phyloP scores from a whole-genome alignment of 2,329 filamentous ascomycete species.

The Epichloe amarillans region DNA sequence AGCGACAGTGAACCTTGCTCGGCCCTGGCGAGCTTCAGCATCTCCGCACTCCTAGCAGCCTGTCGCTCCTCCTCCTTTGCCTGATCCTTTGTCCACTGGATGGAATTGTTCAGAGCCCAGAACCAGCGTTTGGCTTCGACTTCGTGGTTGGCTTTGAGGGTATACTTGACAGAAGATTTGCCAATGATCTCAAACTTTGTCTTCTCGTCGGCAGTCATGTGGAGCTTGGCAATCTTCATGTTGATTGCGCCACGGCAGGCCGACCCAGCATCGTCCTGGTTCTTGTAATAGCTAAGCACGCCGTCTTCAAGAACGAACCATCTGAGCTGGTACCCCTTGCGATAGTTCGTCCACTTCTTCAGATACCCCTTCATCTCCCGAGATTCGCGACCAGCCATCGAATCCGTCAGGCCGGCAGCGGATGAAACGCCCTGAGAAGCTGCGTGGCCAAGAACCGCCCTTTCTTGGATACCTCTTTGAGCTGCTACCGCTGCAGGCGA shows the following conservation, averaged over 20 bases:
- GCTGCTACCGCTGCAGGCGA: constrained; percentile 90
- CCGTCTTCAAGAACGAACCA: constrained; percentile 98
- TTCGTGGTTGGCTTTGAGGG: constrained; percentile 92
- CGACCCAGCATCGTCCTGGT: constrained; percentile 92
- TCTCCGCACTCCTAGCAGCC: constrained; percentile 59
- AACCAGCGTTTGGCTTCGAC: constrained; percentile 98
- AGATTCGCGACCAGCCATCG: constrained; percentile 67
- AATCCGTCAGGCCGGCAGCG: constrained; percentile 40
- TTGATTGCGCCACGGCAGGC: constrained; percentile 97
- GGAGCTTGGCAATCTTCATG: constrained; percentile 87
- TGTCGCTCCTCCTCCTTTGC: constrained; percentile 78
- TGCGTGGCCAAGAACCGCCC: constrained; percentile 75
- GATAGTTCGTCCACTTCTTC: constrained; percentile 99
- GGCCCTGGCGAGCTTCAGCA: constrained; percentile 64
- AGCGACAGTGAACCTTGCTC: constrained; percentile 47
- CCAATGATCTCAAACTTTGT: constrained; percentile 95
- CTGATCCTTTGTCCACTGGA: constrained; percentile 96
- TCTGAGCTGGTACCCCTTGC: constrained; percentile 86
- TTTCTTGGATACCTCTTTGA: constrained; percentile 91
- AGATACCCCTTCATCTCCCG: constrained; percentile 97
- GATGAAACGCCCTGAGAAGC: constrained; percentile 40
- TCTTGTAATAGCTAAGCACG: constrained; percentile 96
- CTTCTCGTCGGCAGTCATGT: constrained; percentile 96
- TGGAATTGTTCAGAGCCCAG: constrained; percentile 97
- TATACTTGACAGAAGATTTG: constrained; percentile 97